Base-by-base conservation (phyloP, 345 rosid species). In the Raphanus raphanistrum region DNA sequence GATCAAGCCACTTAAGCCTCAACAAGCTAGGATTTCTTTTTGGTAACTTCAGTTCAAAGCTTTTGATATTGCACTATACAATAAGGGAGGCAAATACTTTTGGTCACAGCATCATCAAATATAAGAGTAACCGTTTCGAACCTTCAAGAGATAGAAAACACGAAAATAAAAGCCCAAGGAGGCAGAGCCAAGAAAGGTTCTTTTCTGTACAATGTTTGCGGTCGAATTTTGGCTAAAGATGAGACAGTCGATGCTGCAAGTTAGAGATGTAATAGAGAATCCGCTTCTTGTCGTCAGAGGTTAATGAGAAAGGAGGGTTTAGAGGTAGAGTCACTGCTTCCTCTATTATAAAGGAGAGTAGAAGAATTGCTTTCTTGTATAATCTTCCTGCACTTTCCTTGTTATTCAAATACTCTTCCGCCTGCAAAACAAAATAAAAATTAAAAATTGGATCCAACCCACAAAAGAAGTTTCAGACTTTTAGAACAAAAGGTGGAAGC, bases 321-420 rank as follows among this genome's bases (percentile, higher is more conserved):
- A 87, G 63, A 17, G 86, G 87, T 71, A 90, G 84, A 81, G 83
- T 82, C 63, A 76, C 41, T 54, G 97, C 93, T 81, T 90, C 97
- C 73, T 80, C 89, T 12, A 76, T 72, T 52, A 87, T 79, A 72
- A 92, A 90, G 57, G 89, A 85, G 69, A 92, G 87, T 64, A 92
- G 84, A 75, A 87, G 78, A 83, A 75, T 76, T 63, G 97, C 89
- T 87, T 88, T 88, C 61, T 87, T 84, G 88, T 92, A 90, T 35
- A 82, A 77, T 73, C 57, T 80, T 11, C 83, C 84, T 33, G 90
- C 95, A 72, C 74, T 80, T 45, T 41, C 85, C 79, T 69, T 85
- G 82, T 92, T 85, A 69, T 74, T 85, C 85, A 85, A 81, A 71
- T 74, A 88, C 71, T 88, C 95, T 27, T 86, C 95, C 11, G 88